Conservation (phyloP, 2,329 filamentous ascomycete genomes). For the Teratosphaeria destructans region DNA sequence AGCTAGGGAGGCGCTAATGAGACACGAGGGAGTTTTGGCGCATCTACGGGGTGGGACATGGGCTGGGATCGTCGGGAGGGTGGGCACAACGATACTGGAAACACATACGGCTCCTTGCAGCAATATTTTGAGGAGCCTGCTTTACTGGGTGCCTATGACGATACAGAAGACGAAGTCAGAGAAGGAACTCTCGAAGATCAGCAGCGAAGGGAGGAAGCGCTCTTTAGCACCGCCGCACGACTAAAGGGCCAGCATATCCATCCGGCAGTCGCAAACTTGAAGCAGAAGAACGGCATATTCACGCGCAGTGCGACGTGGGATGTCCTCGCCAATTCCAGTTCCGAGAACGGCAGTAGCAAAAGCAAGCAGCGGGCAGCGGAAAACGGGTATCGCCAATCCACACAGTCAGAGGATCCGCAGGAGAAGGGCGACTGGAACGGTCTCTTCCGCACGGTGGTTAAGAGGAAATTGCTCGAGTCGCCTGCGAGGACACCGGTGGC, state of each 20-base stretch:
- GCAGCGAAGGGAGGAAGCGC: not conserved
- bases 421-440: slow-evolving; percentile 7
- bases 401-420: slow-evolving; percentile 1
- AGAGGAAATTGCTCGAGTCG: slow-evolving; percentile 1
- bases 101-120: not conserved
- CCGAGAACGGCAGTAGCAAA: not conserved
- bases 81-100: not conserved
- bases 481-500: not conserved
- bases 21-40: slow-evolving; percentile 18
- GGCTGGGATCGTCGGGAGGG: not conserved
- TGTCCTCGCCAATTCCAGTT: not conserved
- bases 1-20: slow-evolving; percentile 24
- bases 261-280: not conserved
- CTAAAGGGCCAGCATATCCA: not conserved
- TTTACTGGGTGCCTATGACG: not conserved
- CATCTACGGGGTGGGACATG: slow-evolving; percentile 1
- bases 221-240: not conserved
- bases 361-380: not conserved
- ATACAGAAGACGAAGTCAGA: not conserved
- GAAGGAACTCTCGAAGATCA: not conserved
- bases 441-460: slow-evolving; percentile 2
- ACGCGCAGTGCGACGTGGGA: not conserved
- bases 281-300: not conserved
- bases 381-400: not conserved
- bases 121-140: not conserved